Percentiles rank a stretch among this genome's conserved stretches.
Evolutionary conservation across 2,329 filamentous ascomycete genomes (phyloP).

Genomic region (Aspergillus amoenus): DNA sequence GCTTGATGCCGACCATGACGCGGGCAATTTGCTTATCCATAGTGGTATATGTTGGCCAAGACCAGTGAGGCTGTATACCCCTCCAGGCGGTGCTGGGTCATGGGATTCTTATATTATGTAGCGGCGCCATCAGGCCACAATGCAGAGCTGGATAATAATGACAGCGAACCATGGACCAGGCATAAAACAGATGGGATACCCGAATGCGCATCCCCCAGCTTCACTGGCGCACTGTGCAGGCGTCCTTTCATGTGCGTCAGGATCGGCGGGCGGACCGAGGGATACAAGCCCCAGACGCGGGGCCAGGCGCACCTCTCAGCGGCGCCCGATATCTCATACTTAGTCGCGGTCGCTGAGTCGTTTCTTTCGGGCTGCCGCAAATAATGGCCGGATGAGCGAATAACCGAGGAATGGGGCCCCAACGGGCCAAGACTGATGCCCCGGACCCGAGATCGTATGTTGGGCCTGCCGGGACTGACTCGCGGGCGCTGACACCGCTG

Average conservation of each 20-base stretch:
- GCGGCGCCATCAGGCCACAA: not conserved
- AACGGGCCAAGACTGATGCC: not conserved
- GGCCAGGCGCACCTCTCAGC: not conserved
- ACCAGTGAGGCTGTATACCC: not conserved
- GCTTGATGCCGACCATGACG: not conserved
- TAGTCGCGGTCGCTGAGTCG: slow-evolving; percentile 2
- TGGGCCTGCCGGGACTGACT: not conserved
- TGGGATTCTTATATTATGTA: not conserved
- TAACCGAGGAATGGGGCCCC: not conserved
- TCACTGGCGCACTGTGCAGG: not conserved
- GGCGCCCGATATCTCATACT: not conserved
- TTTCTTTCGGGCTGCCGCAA: not conserved
- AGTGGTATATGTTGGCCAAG: not conserved
- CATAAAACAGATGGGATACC: not conserved
- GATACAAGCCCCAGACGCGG: not conserved
- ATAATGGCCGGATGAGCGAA: not conserved
- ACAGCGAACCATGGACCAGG: not conserved
- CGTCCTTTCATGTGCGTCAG: not conserved
- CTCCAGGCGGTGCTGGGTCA: not conserved
- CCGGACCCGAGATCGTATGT: slow-evolving; percentile 6
- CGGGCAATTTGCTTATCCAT: slow-evolving; percentile 12
- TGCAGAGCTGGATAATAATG: not conserved
- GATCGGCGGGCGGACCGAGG: slow-evolving; percentile 5
- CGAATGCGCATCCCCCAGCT: not conserved
- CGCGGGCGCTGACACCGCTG: not conserved